These are phyloP conservation scores for Pelargonium citronellum DNA, from an alignment of 441 rosid species.

Conservation along the genomic window DNA sequence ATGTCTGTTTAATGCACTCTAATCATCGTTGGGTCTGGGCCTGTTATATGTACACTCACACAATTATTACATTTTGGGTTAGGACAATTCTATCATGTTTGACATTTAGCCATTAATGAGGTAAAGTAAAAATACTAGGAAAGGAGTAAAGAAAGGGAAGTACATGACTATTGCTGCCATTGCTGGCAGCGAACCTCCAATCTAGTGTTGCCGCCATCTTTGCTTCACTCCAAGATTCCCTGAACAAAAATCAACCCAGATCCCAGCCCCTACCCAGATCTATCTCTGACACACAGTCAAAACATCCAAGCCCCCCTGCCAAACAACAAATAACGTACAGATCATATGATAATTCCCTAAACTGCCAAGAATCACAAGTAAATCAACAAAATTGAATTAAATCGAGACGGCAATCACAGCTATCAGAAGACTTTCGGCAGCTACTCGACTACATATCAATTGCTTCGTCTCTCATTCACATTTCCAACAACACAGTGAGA, in stretches of 20 bases:
- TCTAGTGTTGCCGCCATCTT: conserved; percentile 74
- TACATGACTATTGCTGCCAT: conserved; percentile 79
- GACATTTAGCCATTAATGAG: neutral
- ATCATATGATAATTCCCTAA: too few relatives aligned
- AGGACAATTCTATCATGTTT: neutral
- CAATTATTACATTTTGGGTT: neutral
- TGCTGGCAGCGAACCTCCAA: conserved; percentile 78
- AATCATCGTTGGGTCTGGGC: neutral
- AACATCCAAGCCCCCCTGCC: conserved; percentile 59
- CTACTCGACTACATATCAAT: neutral
- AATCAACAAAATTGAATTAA: neutral
- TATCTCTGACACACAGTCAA: conserved; percentile 37
- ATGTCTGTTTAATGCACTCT: neutral
- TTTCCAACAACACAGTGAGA: neutral
- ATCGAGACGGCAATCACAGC: neutral
- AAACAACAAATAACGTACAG: conserved; percentile 14
- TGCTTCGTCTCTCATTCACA: neutral
- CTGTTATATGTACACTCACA: neutral
- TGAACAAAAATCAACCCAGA: conserved; percentile 26
- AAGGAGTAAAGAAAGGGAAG: conserved; percentile 9
- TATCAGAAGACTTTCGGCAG: neutral
- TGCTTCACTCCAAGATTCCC: conserved; percentile 32
- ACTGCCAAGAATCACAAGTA: neutral
- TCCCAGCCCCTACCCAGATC: conserved; percentile 57
- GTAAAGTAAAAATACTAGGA: neutral